phyloP scores from a whole-genome alignment of 306 rosid species.

The Cucurbita moschata region DNA sequence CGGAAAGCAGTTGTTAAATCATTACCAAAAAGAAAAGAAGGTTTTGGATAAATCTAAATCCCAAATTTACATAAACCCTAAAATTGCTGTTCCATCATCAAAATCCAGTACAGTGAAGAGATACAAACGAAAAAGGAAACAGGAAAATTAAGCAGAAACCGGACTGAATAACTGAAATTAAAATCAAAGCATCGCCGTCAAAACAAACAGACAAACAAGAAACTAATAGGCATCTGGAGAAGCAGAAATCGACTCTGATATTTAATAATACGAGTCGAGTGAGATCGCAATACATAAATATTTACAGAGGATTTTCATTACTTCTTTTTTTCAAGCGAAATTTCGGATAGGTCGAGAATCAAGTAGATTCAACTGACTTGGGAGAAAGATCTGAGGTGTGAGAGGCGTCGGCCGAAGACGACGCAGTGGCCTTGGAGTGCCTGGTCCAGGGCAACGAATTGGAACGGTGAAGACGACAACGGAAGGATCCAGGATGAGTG shows the following conservation, averaged over 20 bases:
- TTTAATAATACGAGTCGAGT: background rate
- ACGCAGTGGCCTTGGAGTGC: background rate
- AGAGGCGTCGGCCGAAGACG: background rate
- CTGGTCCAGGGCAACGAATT: background rate
- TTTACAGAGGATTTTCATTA: background rate
- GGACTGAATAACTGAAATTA: background rate
- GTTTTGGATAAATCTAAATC: too few relatives aligned
- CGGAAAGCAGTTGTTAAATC: background rate
- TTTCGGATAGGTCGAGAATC: background rate
- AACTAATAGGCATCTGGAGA: too few relatives aligned
- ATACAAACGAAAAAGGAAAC: background rate
- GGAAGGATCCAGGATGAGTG: slow-evolving; percentile 3
- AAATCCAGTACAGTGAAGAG: background rate
- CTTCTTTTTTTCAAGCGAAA: too few relatives aligned
- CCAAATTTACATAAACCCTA: too few relatives aligned
- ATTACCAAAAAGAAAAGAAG: too few relatives aligned
- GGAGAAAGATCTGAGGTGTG: background rate
- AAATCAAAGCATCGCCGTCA: background rate
- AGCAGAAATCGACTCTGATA: background rate
- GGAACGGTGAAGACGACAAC: background rate
- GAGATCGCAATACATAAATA: background rate
- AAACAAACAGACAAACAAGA: background rate
- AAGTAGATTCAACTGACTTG: background rate
- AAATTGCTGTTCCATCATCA: too few relatives aligned
- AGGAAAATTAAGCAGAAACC: background rate